These are phyloP conservation scores for Harringtonia aguacate DNA, from an alignment of 2,329 filamentous ascomycete genomes.

Conservation along the genomic window DNA sequence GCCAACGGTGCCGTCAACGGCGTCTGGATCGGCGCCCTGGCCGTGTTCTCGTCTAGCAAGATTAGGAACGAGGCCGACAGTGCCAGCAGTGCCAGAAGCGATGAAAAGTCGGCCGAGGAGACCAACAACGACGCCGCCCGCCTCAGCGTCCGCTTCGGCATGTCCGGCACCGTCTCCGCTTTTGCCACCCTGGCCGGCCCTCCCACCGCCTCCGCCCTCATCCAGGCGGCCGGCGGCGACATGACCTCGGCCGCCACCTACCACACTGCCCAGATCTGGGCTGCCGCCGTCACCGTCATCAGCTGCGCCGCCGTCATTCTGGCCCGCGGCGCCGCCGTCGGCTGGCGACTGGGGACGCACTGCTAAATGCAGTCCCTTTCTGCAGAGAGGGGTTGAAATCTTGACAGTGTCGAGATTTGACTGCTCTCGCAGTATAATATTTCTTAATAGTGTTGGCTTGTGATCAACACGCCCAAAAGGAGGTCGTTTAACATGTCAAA, in stretches of 20 bases:
- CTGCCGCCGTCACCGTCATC: slow-evolving; percentile 8
- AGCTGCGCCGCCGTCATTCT: slow-evolving; percentile 2
- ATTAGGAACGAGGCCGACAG: slow-evolving; percentile 19
- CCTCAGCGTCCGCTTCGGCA: slow-evolving; percentile 29
- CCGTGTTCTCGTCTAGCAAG: too few relatives aligned
- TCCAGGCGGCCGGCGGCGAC: slow-evolving; percentile 5
- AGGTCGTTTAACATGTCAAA: too few relatives aligned
- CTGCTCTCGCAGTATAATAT: neutral
- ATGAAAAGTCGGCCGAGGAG: too few relatives aligned
- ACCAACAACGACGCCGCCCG: neutral
- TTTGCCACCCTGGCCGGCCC: slow-evolving; percentile 31
- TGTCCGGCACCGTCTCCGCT: slow-evolving; percentile 27
- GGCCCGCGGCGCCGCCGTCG: slow-evolving; percentile 6
- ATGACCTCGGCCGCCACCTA: slow-evolving; percentile 7
- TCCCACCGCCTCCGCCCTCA: slow-evolving; percentile 16
- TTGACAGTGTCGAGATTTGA: too few relatives aligned
- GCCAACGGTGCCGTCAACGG: slow-evolving; percentile 29
- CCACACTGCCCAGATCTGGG: slow-evolving; percentile 11
- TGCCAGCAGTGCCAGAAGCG: neutral
- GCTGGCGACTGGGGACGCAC: slow-evolving; percentile 4
- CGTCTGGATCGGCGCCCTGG: slow-evolving; percentile 21
- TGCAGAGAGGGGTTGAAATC: too few relatives aligned
- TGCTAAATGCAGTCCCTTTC: too few relatives aligned
- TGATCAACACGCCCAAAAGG: neutral
- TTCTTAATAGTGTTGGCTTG: neutral